These are phyloP conservation scores for Rhododendron kiyosumense DNA, from an alignment of 148 eudicot genomes.

Conservation along the genomic window DNA sequence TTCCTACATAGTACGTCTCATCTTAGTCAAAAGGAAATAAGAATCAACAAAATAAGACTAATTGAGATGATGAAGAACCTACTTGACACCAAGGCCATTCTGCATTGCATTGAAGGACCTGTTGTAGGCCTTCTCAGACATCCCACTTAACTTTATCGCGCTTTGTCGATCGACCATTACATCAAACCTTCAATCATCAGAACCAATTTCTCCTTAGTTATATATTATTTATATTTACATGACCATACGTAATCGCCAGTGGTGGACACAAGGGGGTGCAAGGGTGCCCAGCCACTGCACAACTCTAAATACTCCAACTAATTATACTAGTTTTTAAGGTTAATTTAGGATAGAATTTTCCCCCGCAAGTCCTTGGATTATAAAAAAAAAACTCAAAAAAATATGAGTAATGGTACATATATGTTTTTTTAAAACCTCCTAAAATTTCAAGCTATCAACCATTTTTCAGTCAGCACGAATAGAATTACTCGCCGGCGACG, in stretches of 20 bases:
- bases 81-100: slow-evolving; percentile 87
- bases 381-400: not conserved
- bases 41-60: not conserved
- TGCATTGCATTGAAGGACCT: slow-evolving; percentile 81
- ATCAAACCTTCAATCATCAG: slow-evolving; percentile 46
- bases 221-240: not conserved
- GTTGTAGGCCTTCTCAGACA: slow-evolving; percentile 89
- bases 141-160: slow-evolving; percentile 72
- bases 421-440: not conserved
- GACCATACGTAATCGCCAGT: not conserved
- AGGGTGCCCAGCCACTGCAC: not conserved
- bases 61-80: slow-evolving; percentile 13
- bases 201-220: not conserved
- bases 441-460: not conserved
- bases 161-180: slow-evolving; percentile 64
- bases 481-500: too few species aligned
- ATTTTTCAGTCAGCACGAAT: not conserved
- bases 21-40: slow-evolving; percentile 2
- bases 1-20: slow-evolving; percentile 39
- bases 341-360: not conserved
- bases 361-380: not conserved
- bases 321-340: not conserved
- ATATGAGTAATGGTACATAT: too few species aligned
- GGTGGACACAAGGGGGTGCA: not conserved
- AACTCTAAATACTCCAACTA: not conserved